Evolutionary conservation across 2,329 filamentous ascomycete species (phyloP).

Genomic region (Neofusicoccum parvum): DNA sequence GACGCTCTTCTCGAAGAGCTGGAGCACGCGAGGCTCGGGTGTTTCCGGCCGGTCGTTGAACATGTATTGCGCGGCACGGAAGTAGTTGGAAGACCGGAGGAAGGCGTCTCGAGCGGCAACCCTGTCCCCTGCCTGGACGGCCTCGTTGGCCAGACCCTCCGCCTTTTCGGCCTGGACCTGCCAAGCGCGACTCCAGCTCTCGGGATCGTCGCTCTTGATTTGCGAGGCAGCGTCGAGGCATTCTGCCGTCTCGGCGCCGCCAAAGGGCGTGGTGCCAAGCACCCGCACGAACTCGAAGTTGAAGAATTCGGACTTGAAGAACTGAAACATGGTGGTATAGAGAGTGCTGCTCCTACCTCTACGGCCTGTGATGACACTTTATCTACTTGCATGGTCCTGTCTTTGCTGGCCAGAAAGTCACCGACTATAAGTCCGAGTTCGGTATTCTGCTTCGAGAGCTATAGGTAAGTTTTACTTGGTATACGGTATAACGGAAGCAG

Average conservation of each 20-base stretch:
- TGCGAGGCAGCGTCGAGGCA: conserved; percentile 23
- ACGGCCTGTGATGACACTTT: no score
- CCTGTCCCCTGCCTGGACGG: conserved; percentile 41
- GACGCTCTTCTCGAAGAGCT: neutral
- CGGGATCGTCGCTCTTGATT: conserved; percentile 44
- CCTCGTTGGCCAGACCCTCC: conserved; percentile 41
- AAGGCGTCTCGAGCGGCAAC: neutral
- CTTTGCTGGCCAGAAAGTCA: no score
- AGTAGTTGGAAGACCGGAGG: conserved; percentile 2
- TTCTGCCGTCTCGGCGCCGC: conserved; percentile 19
- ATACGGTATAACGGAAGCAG: no score
- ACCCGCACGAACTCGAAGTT: conserved; percentile 24
- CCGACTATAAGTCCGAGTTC: no score
- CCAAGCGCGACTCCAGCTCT: conserved; percentile 46
- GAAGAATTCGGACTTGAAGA: conserved; percentile 18
- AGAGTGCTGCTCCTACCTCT: neutral
- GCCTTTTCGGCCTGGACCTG: conserved; percentile 38
- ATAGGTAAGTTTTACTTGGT: no score
- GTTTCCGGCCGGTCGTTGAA: neutral
- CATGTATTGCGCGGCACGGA: neutral
- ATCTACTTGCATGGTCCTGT: no score
- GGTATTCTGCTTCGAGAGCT: no score
- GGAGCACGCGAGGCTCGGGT: neutral
- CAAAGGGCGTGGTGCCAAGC: conserved; percentile 16
- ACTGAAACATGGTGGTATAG: neutral